Conservation (phyloP, 169 alveolate species). For the Theileria equi region DNA sequence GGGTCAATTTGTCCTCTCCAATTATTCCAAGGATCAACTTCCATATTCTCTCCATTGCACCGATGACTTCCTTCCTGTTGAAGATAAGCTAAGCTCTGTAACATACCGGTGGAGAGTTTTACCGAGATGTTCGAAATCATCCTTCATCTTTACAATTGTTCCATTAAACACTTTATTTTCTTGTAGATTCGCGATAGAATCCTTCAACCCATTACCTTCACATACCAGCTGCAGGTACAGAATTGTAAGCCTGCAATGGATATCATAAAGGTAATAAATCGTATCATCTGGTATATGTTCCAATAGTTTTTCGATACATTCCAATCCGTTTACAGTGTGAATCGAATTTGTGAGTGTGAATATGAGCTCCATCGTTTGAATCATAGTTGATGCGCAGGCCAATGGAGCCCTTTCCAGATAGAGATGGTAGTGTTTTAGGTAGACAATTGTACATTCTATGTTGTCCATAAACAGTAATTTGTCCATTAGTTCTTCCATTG, state of each 20-base stretch:
- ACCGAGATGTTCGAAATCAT: background rate
- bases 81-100: too few relatives aligned
- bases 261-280: background rate
- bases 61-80: too few relatives aligned
- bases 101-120: too few relatives aligned
- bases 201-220: background rate
- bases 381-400: slow-evolving; percentile 46
- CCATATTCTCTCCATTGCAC: too few relatives aligned
- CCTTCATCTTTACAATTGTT: background rate
- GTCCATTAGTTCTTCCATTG: slow-evolving; percentile 22
- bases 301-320: background rate
- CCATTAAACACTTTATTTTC: background rate
- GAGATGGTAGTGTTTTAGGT: slow-evolving; percentile 1
- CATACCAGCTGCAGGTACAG: background rate
- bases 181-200: background rate
- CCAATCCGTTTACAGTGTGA: background rate
- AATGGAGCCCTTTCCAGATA: slow-evolving; percentile 8
- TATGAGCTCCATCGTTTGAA: slow-evolving; percentile 14
- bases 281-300: background rate
- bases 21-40: too few relatives aligned
- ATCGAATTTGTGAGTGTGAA: background rate
- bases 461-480: background rate
- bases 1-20: too few relatives aligned
- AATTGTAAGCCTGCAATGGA: slow-evolving; percentile 3
- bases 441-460: background rate